Evolutionary conservation across 2,329 filamentous ascomycete species (phyloP), one percentile per base, ranked within the genome.

Genomic region (Thermothelomyces thermophilus): DNA sequence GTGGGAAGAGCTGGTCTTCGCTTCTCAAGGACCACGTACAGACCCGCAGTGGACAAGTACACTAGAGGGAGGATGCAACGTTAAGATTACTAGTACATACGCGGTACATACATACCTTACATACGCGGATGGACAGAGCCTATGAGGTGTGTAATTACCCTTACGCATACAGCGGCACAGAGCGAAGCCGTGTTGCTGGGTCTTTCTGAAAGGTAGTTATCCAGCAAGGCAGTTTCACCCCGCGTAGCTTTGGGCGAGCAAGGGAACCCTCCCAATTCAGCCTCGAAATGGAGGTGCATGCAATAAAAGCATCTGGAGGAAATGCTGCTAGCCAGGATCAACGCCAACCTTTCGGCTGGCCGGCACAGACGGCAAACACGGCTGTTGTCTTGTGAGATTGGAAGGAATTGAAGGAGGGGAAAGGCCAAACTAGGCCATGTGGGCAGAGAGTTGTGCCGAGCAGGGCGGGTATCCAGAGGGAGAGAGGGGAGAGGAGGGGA

Each of bases 391-490:
- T 26, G 30, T 34, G 41, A 8, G 6, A 19, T 14, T 37, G 46
- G 37, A 39, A n/a, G 31, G 17, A n/a, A n/a, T n/a, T n/a, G 20
- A 22, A 14, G 24, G 47, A 37, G 26, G 33, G 35, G 24, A 13
- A 24, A 14, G 39, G 14, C n/a, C n/a, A n/a, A n/a, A n/a, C n/a
- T n/a, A 28, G 33, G 39, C 46, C 46, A 48, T 48, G 46, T 48
- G 46, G 39, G 40, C 24, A 26, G 9, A 26, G 24, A 5, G 24
- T 26, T n/a, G 24, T 5, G 9, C 9, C 24, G 9, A 26, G 24
- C 24, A 26, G 24, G 24, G 24, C 24, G 24, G 24, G 24, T 5
- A 5, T 5, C 5, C 24, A 26, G 5, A 26, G 24, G 9, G 24
- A 26, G n/a, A n/a, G n/a, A n/a, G n/a, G n/a, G n/a, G n/a, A n/a